These are phyloP conservation scores for Wickerhamiella brachini DNA, from an alignment of 805 yeast genomes.

Conservation along the genomic window DNA sequence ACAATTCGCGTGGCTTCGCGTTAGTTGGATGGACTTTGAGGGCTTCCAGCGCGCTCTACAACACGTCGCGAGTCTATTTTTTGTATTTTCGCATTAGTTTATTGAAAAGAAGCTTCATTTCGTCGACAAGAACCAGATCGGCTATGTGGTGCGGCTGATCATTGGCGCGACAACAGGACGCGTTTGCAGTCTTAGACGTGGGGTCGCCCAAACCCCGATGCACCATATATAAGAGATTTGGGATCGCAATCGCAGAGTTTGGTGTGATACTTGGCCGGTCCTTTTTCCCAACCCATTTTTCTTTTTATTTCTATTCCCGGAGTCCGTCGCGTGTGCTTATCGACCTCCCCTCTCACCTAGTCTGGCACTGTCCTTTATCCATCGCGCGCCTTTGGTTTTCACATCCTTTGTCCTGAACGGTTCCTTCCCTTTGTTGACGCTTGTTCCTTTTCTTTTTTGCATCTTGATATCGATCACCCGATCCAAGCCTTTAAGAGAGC, in stretches of 20 bases:
- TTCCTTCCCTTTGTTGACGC: neutral
- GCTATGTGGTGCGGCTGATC: neutral
- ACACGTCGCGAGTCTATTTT: too few species aligned
- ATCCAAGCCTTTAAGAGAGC: neutral
- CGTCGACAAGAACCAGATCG: neutral
- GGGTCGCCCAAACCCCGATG: neutral
- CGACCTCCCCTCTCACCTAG: neutral
- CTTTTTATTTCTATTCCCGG: neutral
- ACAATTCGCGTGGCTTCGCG: neutral
- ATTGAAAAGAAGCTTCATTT: neutral
- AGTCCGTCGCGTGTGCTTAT: neutral
- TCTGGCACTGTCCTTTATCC: neutral
- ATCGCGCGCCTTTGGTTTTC: neutral
- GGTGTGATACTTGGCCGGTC: neutral
- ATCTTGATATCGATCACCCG: neutral
- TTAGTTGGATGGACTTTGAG: neutral
- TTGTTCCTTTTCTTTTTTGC: neutral
- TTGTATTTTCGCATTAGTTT: too few species aligned
- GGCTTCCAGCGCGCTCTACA: too few species aligned
- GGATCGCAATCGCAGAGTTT: neutral
- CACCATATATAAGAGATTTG: neutral
- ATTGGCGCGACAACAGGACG: neutral
- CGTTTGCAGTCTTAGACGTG: neutral
- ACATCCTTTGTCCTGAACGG: neutral
- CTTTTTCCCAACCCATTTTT: neutral